Conservation (phyloP, 305 asterid genomes). For the Caryopteris hybrid region DNA sequence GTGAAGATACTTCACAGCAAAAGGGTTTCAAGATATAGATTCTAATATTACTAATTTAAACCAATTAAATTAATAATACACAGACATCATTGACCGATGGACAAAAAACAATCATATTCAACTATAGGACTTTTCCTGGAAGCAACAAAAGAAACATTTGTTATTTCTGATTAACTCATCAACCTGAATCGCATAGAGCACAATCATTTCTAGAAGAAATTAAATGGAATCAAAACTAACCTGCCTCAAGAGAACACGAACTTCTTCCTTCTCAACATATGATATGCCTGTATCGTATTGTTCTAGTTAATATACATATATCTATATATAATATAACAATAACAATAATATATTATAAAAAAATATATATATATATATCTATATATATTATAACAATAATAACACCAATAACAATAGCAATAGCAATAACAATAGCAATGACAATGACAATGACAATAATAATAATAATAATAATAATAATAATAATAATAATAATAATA, state of each 20-base stretch:
- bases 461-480: too few species aligned
- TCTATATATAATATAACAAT: too few species aligned
- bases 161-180: constrained; percentile 3
- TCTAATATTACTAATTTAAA: neutral
- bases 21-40: neutral
- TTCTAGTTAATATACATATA: constrained; percentile 20
- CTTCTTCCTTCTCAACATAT: constrained; percentile 93
- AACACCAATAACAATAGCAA: too few species aligned
- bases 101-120: constrained; percentile 1
- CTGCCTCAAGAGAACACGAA: constrained; percentile 82
- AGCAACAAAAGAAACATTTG: neutral
- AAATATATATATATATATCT: too few species aligned
- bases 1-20: neutral
- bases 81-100: constrained; percentile 4
- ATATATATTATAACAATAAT: too few species aligned
- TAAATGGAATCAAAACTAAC: constrained; percentile 41
- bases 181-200: constrained; percentile 3
- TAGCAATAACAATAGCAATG: too few species aligned
- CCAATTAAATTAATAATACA: neutral
- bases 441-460: too few species aligned
- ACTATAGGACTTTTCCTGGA: neutral
- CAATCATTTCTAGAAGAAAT: neutral
- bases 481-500: too few species aligned
- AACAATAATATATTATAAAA: too few species aligned
- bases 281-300: constrained; percentile 57